Base-by-base conservation (phyloP, 345 rosid genomes). In the Turritis glabra region DNA sequence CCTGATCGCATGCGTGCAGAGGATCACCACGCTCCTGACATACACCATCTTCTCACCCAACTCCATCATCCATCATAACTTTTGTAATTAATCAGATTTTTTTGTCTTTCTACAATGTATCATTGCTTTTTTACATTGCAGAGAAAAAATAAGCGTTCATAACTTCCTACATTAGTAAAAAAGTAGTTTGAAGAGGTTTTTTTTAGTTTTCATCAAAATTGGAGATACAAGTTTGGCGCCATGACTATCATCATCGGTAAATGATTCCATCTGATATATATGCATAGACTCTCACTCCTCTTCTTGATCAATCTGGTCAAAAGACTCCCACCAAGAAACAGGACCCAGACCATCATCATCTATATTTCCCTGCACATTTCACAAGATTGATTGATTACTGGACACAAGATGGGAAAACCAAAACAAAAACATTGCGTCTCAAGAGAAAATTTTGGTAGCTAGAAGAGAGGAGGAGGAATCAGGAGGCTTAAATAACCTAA, bases 261-360 rank as follows among this genome's bases (percentile, higher is more conserved):
- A 57, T 18, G 26, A 33, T 1, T 5, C 4, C n/a, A 57, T 61
- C 22, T 40, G 1, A 15, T 13, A 59, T 9, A 9, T 14, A 11
- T 47, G 13, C 5, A 4, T 26, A 13, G 19, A 32, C 44, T 8
- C 50, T 62, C 25, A 46, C 63, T 60, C 76, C 44, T 62, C 76
- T 59, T 69, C 74, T 50, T 73, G 46, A 38, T 48, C 47, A 61
- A 77, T 32, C 64, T 47, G 33, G 30, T 64, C 76, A 56, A 43
- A 81, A 69, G 77, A 73, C 40, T 85, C 80, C 95, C 96, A 92
- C 98, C 96, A 92, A n/a, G 90, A 84, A 80, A 84, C 81, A 3
- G 89, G 93, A 15, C 96, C 97, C 50, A 93, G 74, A 68, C 98
- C 93, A 64, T 90, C 93, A n/a, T 46, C 73, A 62, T 93, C 86